These are phyloP conservation scores for Amaranthus tricolor DNA, from an alignment of 179 eudicot species.

Conservation along the genomic window DNA sequence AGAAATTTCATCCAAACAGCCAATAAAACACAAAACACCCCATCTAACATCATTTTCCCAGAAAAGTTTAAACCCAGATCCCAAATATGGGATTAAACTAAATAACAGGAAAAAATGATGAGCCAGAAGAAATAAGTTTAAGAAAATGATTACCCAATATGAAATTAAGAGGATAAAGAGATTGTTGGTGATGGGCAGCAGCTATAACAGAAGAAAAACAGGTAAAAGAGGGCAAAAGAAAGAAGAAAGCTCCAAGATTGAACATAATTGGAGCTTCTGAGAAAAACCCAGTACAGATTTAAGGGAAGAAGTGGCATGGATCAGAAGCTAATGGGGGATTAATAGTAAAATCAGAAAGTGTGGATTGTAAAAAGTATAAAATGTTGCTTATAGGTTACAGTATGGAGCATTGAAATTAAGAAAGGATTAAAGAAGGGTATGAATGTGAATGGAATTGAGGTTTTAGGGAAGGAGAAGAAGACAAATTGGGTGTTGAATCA, in stretches of 20 bases:
- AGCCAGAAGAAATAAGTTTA: background rate
- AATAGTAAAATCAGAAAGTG: too few relatives aligned
- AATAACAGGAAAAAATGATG: background rate
- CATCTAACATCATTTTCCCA: too few relatives aligned
- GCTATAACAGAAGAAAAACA: background rate
- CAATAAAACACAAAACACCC: background rate
- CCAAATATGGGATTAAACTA: too few relatives aligned
- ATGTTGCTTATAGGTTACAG: too few relatives aligned
- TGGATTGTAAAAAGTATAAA: too few relatives aligned
- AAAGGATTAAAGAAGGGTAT: too few relatives aligned
- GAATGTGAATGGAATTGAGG: too few relatives aligned
- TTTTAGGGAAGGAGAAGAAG: too few relatives aligned
- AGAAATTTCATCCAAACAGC: background rate
- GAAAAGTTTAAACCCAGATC: too few relatives aligned
- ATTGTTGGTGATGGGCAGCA: conserved; percentile 29
- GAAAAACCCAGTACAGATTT: conserved; percentile 1
- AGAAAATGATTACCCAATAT: conserved; percentile 25
- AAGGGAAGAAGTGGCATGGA: conserved; percentile 16
- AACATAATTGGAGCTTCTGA: conserved; percentile 15
- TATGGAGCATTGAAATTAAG: too few relatives aligned
- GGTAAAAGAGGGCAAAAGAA: conserved; percentile 7
- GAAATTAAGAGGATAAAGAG: conserved; percentile 29
- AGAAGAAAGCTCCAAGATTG: conserved; percentile 1
- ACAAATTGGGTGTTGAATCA: too few relatives aligned
- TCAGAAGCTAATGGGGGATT: background rate